phyloP scores from a whole-genome alignment of 441 rosid genomes.

The Brassica hybrid region DNA sequence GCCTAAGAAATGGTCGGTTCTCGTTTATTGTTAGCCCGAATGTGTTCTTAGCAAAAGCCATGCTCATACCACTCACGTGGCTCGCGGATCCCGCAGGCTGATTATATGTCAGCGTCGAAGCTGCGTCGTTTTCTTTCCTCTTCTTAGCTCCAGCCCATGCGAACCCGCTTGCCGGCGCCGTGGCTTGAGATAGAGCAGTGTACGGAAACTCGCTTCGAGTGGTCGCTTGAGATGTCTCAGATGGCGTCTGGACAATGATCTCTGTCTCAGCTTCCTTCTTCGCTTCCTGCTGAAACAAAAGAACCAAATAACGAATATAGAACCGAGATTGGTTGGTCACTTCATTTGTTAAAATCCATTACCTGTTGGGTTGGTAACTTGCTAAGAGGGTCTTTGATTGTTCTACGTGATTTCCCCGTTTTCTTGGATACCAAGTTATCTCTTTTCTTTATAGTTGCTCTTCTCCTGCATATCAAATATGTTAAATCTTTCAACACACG shows the following conservation, averaged over 20 bases:
- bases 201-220: slow-evolving; percentile 47
- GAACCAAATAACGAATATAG: not conserved
- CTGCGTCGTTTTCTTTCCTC: slow-evolving; percentile 54
- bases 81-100: slow-evolving; percentile 55
- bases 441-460: slow-evolving; percentile 50
- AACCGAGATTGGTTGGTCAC: not conserved
- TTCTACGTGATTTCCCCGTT: slow-evolving; percentile 49
- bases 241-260: slow-evolving; percentile 38
- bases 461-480: slow-evolving; percentile 60
- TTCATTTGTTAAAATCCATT: not conserved
- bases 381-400: slow-evolving; percentile 48
- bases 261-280: slow-evolving; percentile 32
- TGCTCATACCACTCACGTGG: slow-evolving; percentile 61
- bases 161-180: slow-evolving; percentile 68
- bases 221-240: slow-evolving; percentile 49
- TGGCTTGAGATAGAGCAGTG: slow-evolving; percentile 61
- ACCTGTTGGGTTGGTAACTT: slow-evolving; percentile 57
- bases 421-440: slow-evolving; percentile 57
- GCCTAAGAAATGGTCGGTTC: slow-evolving; percentile 33
- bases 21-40: slow-evolving; percentile 42
- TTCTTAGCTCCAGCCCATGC: slow-evolving; percentile 73
- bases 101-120: slow-evolving; percentile 57
- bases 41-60: slow-evolving; percentile 53
- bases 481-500: not conserved
- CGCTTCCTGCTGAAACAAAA: slow-evolving; percentile 36